Percentiles rank a stretch among this genome's conserved stretches.
Conservation (phyloP, 83 land plant genomes). For the Thuja plicata region DNA sequence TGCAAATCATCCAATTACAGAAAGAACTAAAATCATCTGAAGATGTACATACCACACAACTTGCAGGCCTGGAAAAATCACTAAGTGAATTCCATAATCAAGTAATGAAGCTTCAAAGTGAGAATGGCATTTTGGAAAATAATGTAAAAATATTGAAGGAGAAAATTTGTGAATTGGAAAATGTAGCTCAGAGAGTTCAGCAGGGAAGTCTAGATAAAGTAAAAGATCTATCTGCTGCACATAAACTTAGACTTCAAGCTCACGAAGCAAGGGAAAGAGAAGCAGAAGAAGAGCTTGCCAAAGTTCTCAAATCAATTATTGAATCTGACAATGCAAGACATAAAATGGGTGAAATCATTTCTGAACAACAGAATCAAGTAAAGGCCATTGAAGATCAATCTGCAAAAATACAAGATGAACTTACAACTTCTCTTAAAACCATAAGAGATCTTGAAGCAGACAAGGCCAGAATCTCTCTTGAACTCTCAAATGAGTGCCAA, state of each 20-base stretch:
- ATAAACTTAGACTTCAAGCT: not conserved
- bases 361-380: not conserved
- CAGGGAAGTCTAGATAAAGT: not conserved
- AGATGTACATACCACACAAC: not conserved
- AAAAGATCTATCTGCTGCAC: not conserved
- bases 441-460: not conserved
- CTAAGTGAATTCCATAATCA: not conserved
- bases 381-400: not conserved
- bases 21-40: not conserved
- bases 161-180: not conserved
- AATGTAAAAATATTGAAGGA: not conserved
- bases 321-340: not conserved
- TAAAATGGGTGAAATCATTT: not conserved
- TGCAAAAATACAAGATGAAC: conserved; percentile 1
- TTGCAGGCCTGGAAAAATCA: not conserved
- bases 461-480: not conserved
- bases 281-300: not conserved
- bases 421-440: not conserved
- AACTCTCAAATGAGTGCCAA: not conserved
- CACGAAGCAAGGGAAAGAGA: not conserved
- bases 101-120: not conserved
- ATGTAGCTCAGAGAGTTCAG: not conserved
- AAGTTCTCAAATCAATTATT: conserved; percentile 1
- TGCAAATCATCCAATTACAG: not conserved
- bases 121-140: not conserved